Evolutionary conservation across 768 basidiomycete genomes (phyloP).

Genomic region (Mycena filopes): DNA sequence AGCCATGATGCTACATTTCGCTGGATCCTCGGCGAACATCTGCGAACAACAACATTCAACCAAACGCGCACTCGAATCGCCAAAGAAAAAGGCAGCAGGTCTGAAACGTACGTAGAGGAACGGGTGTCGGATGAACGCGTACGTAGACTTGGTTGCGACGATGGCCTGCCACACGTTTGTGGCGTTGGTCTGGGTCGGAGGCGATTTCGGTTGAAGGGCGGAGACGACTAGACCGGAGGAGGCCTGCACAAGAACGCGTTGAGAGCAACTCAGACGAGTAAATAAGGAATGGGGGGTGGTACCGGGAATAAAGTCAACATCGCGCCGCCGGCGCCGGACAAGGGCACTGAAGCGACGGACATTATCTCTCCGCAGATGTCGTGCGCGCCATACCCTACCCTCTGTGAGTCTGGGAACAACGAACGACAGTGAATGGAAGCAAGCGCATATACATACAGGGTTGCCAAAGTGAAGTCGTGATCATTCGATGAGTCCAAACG

Average conservation of each 20-base stretch:
- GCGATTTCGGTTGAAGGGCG: constrained; percentile 4
- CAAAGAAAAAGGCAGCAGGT: no score
- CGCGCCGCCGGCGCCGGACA: background rate
- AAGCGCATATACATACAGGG: constrained; percentile 11
- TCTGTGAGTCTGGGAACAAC: background rate
- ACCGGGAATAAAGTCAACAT: constrained; percentile 10
- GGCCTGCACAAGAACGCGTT: background rate
- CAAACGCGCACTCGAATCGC: no score
- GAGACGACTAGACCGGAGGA: constrained; percentile 5
- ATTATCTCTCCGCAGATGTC: constrained; percentile 9
- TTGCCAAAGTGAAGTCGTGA: constrained; percentile 8
- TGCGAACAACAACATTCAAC: no score
- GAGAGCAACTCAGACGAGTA: background rate
- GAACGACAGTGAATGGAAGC: background rate
- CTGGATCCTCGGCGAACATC: constrained; percentile 7
- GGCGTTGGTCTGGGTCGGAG: background rate
- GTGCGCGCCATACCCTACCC: constrained; percentile 3
- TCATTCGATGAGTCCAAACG: constrained; percentile 3
- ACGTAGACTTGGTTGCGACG: constrained; percentile 3
- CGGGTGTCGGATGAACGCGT: constrained; percentile 5
- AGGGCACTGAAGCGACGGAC: constrained; percentile 4
- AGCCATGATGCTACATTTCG: constrained; percentile 3
- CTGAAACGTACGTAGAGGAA: constrained; percentile 16
- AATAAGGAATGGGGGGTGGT: background rate
- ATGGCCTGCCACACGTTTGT: constrained; percentile 8